Conservation (phyloP, 441 rosid genomes). For the Manihot esculenta region DNA sequence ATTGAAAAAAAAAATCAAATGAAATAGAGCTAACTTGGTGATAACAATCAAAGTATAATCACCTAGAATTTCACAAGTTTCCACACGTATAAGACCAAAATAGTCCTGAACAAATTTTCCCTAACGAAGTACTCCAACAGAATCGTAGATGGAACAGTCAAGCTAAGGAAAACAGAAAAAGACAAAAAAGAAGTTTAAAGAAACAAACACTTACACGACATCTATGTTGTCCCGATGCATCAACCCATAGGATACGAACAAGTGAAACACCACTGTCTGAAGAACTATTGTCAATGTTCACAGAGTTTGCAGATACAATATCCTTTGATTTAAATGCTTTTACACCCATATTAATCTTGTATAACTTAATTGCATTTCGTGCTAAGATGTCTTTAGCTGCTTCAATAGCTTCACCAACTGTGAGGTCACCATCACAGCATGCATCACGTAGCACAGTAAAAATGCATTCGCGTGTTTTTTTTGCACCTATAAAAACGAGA, state of each 20-base stretch:
- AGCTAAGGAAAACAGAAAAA: neutral
- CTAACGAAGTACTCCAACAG: neutral
- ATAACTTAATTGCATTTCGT: slow-evolving; percentile 56
- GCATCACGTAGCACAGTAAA: slow-evolving; percentile 73
- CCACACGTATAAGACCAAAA: slow-evolving; percentile 3
- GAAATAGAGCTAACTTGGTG: neutral
- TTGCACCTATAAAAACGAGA: slow-evolving; percentile 57
- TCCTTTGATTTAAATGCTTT: slow-evolving; percentile 30
- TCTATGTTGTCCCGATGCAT: slow-evolving; percentile 93
- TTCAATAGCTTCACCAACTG: slow-evolving; percentile 77
- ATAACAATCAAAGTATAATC: too few species aligned
- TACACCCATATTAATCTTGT: slow-evolving; percentile 46
- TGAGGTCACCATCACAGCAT: slow-evolving; percentile 67
- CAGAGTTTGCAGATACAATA: slow-evolving; percentile 25
- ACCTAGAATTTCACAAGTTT: too few species aligned
- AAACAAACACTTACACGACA: slow-evolving; percentile 70
- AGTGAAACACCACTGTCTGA: slow-evolving; percentile 36
- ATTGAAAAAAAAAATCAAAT: neutral
- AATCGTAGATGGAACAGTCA: neutral
- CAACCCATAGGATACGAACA: slow-evolving; percentile 84
- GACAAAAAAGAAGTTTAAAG: too few species aligned
- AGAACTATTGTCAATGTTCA: slow-evolving; percentile 30
- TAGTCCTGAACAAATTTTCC: neutral
- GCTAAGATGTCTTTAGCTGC: slow-evolving; percentile 75
- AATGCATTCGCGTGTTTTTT: slow-evolving; percentile 71